Evolutionary conservation across 2,329 filamentous ascomycete species (phyloP), one percentile per base, ranked within the genome.

Genomic region (Arthrobotrys sphaeroides): DNA sequence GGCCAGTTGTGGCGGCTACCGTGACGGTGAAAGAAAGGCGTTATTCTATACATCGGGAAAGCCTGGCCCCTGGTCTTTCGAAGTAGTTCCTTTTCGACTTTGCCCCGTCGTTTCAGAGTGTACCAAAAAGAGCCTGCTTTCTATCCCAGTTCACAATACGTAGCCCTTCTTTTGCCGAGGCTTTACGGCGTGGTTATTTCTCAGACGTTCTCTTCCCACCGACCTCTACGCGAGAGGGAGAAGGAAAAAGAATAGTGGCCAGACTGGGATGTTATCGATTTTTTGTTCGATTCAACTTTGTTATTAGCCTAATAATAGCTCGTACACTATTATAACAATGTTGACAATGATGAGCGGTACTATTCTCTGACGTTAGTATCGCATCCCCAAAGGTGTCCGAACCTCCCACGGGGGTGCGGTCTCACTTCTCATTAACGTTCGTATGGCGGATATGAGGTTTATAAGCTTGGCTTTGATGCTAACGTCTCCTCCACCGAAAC

Each of bases 401-500:
- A 12, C 22, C 26, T 12, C 9, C 13, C 13, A 13, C 10, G 24
- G 53, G 55, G 5, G 26, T 36, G 18, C 2, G 20, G 2, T 12
- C 73, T 73, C 87, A 97, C 94, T 93, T 85, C 94, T 88, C 92
- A 96, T 96, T 65, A 98, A 85, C 70, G 92, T 97, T 83, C 94
- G 87, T 79, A 97, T 90, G 80, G 92, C 95, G 36, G 92, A 91
- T 78, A 98, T 95, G 80, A 98, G 84, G 82, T 96, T 93, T 80
- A 97, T 90, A 43, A 94, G 86, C 83, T 95, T 95, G 60, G 90
- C 90, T 83, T 95, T 94, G 80, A 96, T 87, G 83, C 92, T 94
- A 78, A 89, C 87, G 79, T 92, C 91, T 79, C 91, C 88, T 78
- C 86, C 85, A 80, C 80, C 86, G 84, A 78, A 89, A 85, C 60